Conservation (phyloP, 257 asterid species). For the Ilex aquifolium region DNA sequence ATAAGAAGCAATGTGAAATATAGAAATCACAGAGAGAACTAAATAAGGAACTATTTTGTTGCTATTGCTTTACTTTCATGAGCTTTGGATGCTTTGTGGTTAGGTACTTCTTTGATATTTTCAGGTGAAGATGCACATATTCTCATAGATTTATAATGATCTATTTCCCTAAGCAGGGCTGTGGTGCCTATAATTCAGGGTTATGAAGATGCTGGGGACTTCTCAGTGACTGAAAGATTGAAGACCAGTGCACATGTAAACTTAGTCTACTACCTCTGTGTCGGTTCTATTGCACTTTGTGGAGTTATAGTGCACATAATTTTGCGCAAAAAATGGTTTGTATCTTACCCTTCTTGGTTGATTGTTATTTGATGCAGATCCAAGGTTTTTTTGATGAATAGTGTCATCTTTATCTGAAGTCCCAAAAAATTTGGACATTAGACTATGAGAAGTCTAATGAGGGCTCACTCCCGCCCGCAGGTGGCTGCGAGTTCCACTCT, state of each 20-base stretch:
- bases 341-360: slow-evolving; percentile 18
- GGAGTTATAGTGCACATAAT: slow-evolving; percentile 53
- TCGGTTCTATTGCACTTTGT: slow-evolving; percentile 52
- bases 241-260: slow-evolving; percentile 66
- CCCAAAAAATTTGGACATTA: too few relatives aligned
- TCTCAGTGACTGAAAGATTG: slow-evolving; percentile 55
- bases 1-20: too few relatives aligned
- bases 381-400: not conserved
- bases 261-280: slow-evolving; percentile 51
- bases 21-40: too few relatives aligned
- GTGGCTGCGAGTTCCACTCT: too few relatives aligned
- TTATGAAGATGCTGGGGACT: slow-evolving; percentile 89
- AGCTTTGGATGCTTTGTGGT: slow-evolving; percentile 4
- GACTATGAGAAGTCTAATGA: too few relatives aligned
- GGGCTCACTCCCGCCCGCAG: too few relatives aligned
- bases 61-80: not conserved
- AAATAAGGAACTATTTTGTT: not conserved
- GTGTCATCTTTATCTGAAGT: too few relatives aligned
- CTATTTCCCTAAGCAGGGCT: slow-evolving; percentile 69
- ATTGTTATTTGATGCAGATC: slow-evolving; percentile 1
- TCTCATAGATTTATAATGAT: too few relatives aligned
- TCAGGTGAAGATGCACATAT: too few relatives aligned
- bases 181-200: slow-evolving; percentile 88
- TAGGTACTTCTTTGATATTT: slow-evolving; percentile 1
- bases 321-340: slow-evolving; percentile 52